These are phyloP conservation scores for Beauveria rudraprayagi DNA, from an alignment of 2,329 filamentous ascomycete genomes.

Conservation along the genomic window DNA sequence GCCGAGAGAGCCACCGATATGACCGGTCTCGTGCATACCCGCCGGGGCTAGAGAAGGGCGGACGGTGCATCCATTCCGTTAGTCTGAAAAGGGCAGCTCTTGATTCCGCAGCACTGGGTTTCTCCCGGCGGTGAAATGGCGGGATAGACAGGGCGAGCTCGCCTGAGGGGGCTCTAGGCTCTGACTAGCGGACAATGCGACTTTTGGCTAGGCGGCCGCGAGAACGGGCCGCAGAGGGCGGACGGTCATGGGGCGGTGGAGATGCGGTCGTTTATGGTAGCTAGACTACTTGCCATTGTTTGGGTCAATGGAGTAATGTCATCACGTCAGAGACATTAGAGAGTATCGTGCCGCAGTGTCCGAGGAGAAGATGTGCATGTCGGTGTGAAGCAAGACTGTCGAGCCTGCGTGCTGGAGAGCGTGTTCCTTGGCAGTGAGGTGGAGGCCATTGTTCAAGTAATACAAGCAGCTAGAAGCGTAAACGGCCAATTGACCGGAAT, in stretches of 20 bases:
- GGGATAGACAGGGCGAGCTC: background rate
- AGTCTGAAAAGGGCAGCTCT: background rate
- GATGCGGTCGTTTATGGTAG: background rate
- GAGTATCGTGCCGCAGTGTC: background rate
- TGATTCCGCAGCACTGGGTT: background rate
- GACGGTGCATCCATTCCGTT: background rate
- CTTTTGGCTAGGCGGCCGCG: slow-evolving; percentile 15
- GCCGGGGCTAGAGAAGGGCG: slow-evolving; percentile 11
- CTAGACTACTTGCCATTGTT: background rate
- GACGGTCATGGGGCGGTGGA: slow-evolving; percentile 9
- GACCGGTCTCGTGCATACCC: slow-evolving; percentile 12
- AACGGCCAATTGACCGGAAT: background rate
- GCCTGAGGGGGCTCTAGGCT: background rate
- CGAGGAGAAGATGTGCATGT: background rate
- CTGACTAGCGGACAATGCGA: background rate
- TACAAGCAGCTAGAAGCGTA: background rate
- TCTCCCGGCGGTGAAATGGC: background rate
- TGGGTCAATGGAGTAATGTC: background rate
- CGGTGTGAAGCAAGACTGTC: background rate
- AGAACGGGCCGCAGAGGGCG: slow-evolving; percentile 21
- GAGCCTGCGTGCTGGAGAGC: background rate
- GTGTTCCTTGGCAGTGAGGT: background rate
- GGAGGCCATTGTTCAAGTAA: background rate
- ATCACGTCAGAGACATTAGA: too few species aligned
- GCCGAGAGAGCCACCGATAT: background rate